Base-by-base conservation (phyloP, 352 stramenopile genomes). In the Blastocystis sp. region DNA sequence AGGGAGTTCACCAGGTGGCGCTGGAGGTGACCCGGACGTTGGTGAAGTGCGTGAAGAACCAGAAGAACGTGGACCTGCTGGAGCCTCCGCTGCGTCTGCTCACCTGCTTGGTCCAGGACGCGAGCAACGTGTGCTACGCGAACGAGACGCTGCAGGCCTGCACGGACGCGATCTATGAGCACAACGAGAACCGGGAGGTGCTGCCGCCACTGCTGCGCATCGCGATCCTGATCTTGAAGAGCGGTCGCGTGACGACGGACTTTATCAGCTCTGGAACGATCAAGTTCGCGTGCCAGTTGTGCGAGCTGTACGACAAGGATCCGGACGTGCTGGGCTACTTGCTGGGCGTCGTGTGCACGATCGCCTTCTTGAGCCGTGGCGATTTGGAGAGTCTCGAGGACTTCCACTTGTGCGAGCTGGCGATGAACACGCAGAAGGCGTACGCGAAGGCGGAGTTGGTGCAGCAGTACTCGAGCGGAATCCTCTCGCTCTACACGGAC, bases 371-470 rank as follows among this genome's bases (percentile, higher is more conserved):
- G 73, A 68, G 47, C 3, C 73, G 53, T 8, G 29, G 43, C n/a
- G n/a, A 68, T 13, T 37, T 84, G 50, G 47, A 66, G 20, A 2
- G 26, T 15, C 26, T 84, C 26, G 73, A 84, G 47, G 73, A 84
- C 43, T 84, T 84, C 50, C 59, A 84, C 29, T 43, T 84, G 73
- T 29, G 43, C 13, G 73, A 84, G 73, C 53, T 84, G 20, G 73
- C 73, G 11, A 50, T 84, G 50, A 53, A 84, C 50, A 84, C 43
- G 29, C 73, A 68, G 73, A 84, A 84, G 73, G 73, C 73, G 39
- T 84, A 66, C 55, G 53, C 54, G 50, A 84, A 84, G 73, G 26
- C 73, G 34, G 73, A 84, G 55, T 37, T 84, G 47, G 73, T 84
- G 53, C 73, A 84, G 73, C 73, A 84, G 50, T 61, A 84, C 56